phyloP scores from a whole-genome alignment of 495 filamentous ascomycete genomes.

The Podospora pseudopauciseta region DNA sequence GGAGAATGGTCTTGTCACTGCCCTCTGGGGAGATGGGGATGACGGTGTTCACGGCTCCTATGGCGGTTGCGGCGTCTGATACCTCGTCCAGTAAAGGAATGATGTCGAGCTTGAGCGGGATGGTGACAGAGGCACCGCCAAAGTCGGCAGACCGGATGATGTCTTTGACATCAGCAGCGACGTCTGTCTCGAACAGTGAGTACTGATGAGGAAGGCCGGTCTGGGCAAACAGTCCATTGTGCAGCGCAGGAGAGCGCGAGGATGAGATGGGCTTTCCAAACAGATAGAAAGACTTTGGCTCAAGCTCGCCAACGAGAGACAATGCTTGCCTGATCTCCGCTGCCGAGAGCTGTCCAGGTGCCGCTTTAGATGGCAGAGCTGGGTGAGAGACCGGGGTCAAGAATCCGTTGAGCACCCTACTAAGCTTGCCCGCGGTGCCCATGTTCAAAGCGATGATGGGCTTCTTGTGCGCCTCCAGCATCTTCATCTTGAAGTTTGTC shows the following conservation, averaged over 20 bases:
- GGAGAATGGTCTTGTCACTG: slow-evolving; percentile 46
- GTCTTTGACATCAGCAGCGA: slow-evolving; percentile 58
- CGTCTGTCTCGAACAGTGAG: slow-evolving; percentile 69
- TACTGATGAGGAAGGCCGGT: slow-evolving; percentile 88
- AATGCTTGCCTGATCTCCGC: slow-evolving; percentile 79
- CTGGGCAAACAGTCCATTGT: slow-evolving; percentile 78
- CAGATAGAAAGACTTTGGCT: slow-evolving; percentile 73
- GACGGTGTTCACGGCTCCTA: slow-evolving; percentile 96
- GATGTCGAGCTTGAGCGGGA: slow-evolving; percentile 88
- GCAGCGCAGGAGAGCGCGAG: slow-evolving; percentile 81
- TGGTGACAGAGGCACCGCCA: slow-evolving; percentile 91
- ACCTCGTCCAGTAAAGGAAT: slow-evolving; percentile 78
- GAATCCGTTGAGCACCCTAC: slow-evolving; percentile 84
- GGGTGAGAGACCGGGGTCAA: slow-evolving; percentile 96
- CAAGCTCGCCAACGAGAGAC: slow-evolving; percentile 74
- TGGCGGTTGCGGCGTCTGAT: slow-evolving; percentile 69
- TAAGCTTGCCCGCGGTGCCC: slow-evolving; percentile 83
- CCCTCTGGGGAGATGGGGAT: slow-evolving; percentile 42
- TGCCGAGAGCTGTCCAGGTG: slow-evolving; percentile 90
- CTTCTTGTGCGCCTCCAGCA: slow-evolving; percentile 62
- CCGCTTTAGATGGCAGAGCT: slow-evolving; percentile 82
- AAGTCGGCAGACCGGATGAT: slow-evolving; percentile 71
- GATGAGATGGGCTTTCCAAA: slow-evolving; percentile 79
- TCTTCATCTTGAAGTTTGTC: slow-evolving; percentile 75
- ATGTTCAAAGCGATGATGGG: slow-evolving; percentile 96